Percentiles rank a stretch among this genome's conserved stretches.
Conservation (phyloP, 1,139 yeast species). For the Hyphopichia wangnamkhiaoensis region DNA sequence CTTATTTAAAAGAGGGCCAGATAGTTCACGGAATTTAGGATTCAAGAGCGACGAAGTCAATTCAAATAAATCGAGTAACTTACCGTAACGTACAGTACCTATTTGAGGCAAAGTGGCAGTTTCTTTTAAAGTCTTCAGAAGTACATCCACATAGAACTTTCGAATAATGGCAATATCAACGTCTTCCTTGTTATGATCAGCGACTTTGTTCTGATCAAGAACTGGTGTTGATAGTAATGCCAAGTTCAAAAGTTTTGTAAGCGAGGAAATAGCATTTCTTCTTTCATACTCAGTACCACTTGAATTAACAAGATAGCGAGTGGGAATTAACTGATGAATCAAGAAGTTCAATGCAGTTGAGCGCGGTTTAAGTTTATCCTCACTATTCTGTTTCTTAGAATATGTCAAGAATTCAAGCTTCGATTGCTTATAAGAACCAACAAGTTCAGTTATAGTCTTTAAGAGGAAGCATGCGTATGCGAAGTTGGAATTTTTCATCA, state of each 20-base stretch:
- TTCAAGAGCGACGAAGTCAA: constrained; percentile 47
- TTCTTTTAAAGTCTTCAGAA: constrained; percentile 65
- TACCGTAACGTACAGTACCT: constrained; percentile 48
- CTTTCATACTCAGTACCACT: constrained; percentile 39
- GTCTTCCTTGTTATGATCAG: constrained; percentile 55
- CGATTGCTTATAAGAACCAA: constrained; percentile 77
- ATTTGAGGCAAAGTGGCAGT: constrained; percentile 24
- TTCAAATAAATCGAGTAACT: constrained; percentile 59
- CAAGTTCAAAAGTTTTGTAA: constrained; percentile 55
- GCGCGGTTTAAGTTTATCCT: constrained; percentile 52
- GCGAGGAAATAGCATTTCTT: constrained; percentile 45
- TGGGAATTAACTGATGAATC: constrained; percentile 72
- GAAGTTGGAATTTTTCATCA: constrained; percentile 45
- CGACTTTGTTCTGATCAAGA: constrained; percentile 40
- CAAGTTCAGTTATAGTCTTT: constrained; percentile 67
- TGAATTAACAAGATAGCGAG: constrained; percentile 39
- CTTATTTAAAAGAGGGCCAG: constrained; percentile 48
- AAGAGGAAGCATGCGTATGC: constrained; percentile 69
- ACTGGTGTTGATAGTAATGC: constrained; percentile 61
- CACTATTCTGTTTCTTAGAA: constrained; percentile 45
- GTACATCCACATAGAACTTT: constrained; percentile 69
- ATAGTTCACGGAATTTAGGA: constrained; percentile 41
- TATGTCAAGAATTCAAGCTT: constrained; percentile 81
- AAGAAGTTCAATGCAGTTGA: constrained; percentile 77
- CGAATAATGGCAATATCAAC: constrained; percentile 73